Base-by-base conservation (phyloP, 805 yeast genomes). In the Middelhovenomyces tepae region DNA sequence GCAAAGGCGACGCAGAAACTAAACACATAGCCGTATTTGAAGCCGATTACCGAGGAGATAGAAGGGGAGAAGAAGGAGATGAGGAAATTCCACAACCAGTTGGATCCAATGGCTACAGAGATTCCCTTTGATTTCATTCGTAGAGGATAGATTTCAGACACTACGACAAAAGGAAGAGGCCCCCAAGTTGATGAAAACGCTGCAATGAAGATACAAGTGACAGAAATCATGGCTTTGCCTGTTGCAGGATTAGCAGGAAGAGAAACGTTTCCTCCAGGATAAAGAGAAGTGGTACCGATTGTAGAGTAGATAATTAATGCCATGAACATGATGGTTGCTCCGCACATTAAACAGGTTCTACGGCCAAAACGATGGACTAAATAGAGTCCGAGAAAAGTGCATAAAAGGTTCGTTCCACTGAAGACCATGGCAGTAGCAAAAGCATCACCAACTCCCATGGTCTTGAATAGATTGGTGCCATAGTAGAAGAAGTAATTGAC, bases 51-150 rank as follows among this genome's bases (percentile, higher is more conserved):
- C 3, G 60, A 53, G 7, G 77, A 75, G 36, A 83, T 67, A 44
- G 71, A 66, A 10, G 94, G 91, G 11, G 85, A 78, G 48, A 75
- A 63, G 51, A 82, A 66, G 2, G 87, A 62, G 38, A 81, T 70
- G 43, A 72, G 50, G 53, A 80, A 69, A 59, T 77, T 70, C 36
- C 40, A 39, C 16, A 42, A 16, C 56, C 56, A 51, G 43, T 51
- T 51, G 30, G 77, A 70, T 20, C 75, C 75, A 26, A 45, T 50
- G 15, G 57, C 56, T 35, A 73, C 65, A 13, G 82, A 70, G 78
- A 75, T 74, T 43, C 83, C 82, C 39, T 71, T 59, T 10, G 79
- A 67, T 56, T 81, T 69, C 29, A 77, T 64, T 38, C 71, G 64
- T 40, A 71, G 57, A 25, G 73, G 74, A 51, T 71, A 77, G 11